Evolutionary conservation across 192 early-diverging fungal species (phyloP).

Genomic region (Pilaira anomala): DNA sequence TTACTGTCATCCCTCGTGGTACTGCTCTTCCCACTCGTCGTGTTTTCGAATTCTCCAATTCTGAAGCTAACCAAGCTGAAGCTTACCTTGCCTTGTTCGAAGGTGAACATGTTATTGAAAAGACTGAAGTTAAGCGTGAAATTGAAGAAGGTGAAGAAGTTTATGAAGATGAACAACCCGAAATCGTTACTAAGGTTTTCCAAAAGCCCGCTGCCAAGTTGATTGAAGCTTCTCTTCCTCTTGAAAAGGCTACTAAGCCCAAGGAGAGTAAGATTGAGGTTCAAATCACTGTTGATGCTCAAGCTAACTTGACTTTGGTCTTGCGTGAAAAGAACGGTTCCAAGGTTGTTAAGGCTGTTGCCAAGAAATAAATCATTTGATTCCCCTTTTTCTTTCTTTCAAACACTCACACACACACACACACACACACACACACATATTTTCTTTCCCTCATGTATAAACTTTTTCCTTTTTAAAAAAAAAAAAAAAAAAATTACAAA

Average conservation of each 20-base stretch:
- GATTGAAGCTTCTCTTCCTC: conserved; percentile 63
- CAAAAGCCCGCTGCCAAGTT: conserved; percentile 54
- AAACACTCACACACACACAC: no score
- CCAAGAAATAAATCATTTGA: neutral
- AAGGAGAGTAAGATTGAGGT: conserved; percentile 48
- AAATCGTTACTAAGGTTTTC: conserved; percentile 41
- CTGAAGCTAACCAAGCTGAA: conserved; percentile 60
- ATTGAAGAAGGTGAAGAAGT: conserved; percentile 55
- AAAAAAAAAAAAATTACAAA: neutral
- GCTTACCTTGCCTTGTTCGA: conserved; percentile 84
- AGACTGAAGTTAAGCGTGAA: conserved; percentile 42
- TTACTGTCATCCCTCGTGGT: conserved; percentile 75
- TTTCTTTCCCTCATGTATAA: neutral
- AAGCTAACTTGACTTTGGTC: conserved; percentile 46
- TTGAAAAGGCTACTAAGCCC: conserved; percentile 50
- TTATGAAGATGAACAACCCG: conserved; percentile 41
- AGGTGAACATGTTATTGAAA: conserved; percentile 65
- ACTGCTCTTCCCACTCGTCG: conserved; percentile 85
- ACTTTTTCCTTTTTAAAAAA: neutral
- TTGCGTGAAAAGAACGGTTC: conserved; percentile 50
- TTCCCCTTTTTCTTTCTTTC: neutral
- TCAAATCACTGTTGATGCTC: conserved; percentile 46
- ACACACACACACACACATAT: no score
- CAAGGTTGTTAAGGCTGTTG: conserved; percentile 46
- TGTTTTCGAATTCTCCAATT: conserved; percentile 66